Evolutionary conservation across 192 early-diverging fungal species (phyloP).

Genomic region (Cetraspora pellucida): DNA sequence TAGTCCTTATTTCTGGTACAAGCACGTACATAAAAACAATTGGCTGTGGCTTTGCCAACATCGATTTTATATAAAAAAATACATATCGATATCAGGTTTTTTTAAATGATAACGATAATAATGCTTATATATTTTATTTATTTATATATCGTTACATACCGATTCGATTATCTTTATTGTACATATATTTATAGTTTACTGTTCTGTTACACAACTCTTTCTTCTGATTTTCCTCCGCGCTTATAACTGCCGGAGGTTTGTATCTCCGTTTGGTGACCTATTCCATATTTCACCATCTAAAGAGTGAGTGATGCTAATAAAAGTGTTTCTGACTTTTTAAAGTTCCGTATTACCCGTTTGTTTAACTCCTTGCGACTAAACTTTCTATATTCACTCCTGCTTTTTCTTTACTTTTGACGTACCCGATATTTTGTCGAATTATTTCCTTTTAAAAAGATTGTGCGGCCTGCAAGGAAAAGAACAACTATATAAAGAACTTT

Average conservation of each 20-base stretch:
- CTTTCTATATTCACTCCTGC: neutral
- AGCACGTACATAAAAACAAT: no score
- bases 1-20: no score
- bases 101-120: no score
- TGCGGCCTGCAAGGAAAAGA: conserved; percentile 7
- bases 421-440: neutral
- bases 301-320: conserved; percentile 5
- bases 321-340: conserved; percentile 7
- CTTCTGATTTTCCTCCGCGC: no score
- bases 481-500: neutral
- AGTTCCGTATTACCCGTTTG: conserved; percentile 7
- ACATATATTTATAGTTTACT: no score
- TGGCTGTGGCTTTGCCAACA: no score
- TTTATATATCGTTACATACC: no score
- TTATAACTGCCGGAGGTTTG: neutral
- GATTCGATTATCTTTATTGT: no score
- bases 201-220: no score
- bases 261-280: neutral
- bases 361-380: conserved; percentile 21
- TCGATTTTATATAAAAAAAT: no score
- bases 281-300: neutral
- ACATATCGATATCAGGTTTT: no score
- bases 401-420: neutral
- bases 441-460: neutral
- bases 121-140: no score